phyloP scores from a whole-genome alignment of 768 basidiomycete genomes.

The Mrakia blollopis region DNA sequence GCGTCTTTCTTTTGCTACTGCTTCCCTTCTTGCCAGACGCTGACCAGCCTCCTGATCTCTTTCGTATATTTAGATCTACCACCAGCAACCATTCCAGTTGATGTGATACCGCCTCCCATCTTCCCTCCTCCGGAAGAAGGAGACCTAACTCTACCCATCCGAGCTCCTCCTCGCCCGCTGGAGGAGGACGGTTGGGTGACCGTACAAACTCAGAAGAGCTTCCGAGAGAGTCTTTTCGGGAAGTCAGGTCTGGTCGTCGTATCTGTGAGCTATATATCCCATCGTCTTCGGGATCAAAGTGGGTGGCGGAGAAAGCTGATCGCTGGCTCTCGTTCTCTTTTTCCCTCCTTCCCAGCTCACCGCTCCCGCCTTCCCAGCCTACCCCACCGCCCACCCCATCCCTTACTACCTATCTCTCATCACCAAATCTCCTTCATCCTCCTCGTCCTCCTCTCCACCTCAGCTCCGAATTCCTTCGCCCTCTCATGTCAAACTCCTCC shows the following conservation, averaged over 20 bases:
- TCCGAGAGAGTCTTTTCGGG: not conserved
- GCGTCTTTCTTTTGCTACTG: not conserved
- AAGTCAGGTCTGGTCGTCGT: not conserved
- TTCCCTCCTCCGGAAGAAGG: not conserved
- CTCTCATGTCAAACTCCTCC: not conserved
- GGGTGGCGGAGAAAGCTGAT: too few relatives aligned
- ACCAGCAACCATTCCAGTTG: not conserved
- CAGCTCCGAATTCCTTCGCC: not conserved
- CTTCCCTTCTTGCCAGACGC: not conserved
- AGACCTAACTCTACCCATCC: not conserved
- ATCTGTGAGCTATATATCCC: not conserved
- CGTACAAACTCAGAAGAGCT: not conserved
- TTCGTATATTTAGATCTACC: not conserved
- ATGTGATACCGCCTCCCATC: constrained; percentile 3
- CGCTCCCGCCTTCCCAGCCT: not conserved
- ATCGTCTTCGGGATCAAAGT: not conserved
- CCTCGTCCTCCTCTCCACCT: not conserved
- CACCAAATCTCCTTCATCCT: not conserved
- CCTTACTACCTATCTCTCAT: not conserved
- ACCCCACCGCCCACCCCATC: constrained; percentile 5
- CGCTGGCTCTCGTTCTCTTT: not conserved
- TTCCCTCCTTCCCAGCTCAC: not conserved
- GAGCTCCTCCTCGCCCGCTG: not conserved
- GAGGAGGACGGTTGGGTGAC: not conserved
- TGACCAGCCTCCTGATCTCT: not conserved